phyloP scores from a whole-genome alignment of 495 filamentous ascomycete species.

The Cairneyella variabilis region DNA sequence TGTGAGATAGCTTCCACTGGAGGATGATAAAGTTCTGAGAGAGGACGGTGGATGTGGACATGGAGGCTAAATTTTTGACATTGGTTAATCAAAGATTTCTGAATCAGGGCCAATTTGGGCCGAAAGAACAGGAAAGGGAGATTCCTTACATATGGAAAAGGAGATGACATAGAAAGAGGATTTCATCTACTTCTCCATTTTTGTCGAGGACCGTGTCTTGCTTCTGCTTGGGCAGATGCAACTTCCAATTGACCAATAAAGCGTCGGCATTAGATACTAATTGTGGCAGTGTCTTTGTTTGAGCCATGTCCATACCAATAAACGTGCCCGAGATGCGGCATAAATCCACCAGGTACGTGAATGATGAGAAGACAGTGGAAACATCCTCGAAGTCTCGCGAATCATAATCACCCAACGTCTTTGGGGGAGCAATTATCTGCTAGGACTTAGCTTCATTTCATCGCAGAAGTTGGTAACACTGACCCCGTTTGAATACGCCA shows the following conservation, averaged over 20 bases:
- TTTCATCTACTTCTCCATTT: conserved; percentile 60
- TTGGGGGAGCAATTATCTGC: conserved; percentile 49
- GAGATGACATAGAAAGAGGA: conserved; percentile 73
- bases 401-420: conserved; percentile 54
- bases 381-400: conserved; percentile 49
- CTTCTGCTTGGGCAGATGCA: conserved; percentile 64
- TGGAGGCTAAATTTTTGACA: conserved; percentile 27
- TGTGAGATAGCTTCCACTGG: conserved; percentile 35
- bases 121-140: conserved; percentile 8
- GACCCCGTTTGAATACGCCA: too few species aligned
- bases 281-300: conserved; percentile 16
- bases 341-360: conserved; percentile 58
- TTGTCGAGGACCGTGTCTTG: conserved; percentile 57
- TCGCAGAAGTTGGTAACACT: too few species aligned
- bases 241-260: conserved; percentile 62
- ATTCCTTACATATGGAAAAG: conserved; percentile 40
- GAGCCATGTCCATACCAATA: conserved; percentile 37
- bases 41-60: conserved; percentile 59
- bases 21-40: conserved; percentile 35
- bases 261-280: conserved; percentile 56
- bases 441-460: too few species aligned
- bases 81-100: conserved; percentile 24
- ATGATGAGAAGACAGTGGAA: conserved; percentile 52
- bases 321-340: conserved; percentile 59
- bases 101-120: too few species aligned